These are phyloP conservation scores for Gastrodia elata DNA, from an alignment of 106 monocot species.

Conservation along the genomic window DNA sequence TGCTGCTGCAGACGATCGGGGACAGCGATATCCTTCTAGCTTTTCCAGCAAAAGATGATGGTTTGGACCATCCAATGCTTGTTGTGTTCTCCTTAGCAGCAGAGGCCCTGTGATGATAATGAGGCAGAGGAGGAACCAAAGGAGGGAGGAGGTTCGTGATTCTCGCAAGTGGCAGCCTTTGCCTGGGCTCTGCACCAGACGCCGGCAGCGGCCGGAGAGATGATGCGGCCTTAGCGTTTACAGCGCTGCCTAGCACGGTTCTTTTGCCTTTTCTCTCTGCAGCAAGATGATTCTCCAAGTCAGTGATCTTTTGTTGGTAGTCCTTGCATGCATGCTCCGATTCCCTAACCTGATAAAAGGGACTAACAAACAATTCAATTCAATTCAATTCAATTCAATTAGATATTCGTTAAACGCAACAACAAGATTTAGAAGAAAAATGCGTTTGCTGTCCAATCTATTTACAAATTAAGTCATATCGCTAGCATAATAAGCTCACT, in stretches of 20 bases:
- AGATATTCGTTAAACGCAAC: not conserved
- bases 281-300: conserved; percentile 63
- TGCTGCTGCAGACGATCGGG: conserved; percentile 27
- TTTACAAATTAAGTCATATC: not conserved
- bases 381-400: not conserved
- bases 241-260: conserved; percentile 6
- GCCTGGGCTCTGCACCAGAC: conserved; percentile 37
- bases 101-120: too few species aligned
- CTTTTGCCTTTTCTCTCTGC: conserved; percentile 41
- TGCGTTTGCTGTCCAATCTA: too few species aligned
- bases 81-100: not conserved
- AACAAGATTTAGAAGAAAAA: not conserved
- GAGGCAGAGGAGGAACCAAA: conserved; percentile 11
- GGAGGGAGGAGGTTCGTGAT: conserved; percentile 44
- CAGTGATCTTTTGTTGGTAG: conserved; percentile 64
- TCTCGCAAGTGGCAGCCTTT: conserved; percentile 38
- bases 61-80: conserved; percentile 3
- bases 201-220: conserved; percentile 46
- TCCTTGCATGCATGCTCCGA: conserved; percentile 44
- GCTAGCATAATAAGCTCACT: not conserved
- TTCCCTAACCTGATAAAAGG: conserved; percentile 33
- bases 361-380: not conserved
- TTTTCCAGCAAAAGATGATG: conserved; percentile 15
- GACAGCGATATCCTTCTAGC: conserved; percentile 43
- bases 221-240: conserved; percentile 18